Evolutionary conservation across 78 protist genomes (phyloP), one percentile per base, ranked within the genome.

Genomic region (Emiliania huxleyi): DNA sequence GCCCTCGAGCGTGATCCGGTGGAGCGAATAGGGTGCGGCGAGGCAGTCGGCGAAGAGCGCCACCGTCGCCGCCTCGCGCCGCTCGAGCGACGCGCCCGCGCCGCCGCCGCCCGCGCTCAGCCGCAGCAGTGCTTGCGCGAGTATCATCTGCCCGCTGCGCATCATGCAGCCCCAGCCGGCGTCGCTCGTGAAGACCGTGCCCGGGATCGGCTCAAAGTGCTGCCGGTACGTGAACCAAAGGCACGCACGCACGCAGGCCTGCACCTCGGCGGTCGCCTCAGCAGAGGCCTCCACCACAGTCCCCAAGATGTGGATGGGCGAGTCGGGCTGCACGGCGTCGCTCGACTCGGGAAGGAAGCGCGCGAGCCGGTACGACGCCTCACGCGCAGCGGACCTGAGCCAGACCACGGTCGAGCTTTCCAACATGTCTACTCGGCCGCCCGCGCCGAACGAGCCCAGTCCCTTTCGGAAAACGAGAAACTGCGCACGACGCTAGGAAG

Each of bases 151-250:
- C 33, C 87, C 91, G 33, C 48, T 40, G 25, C 94, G 94, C 87
- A 92, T 69, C 92, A 88, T 88, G 77, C 94, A 92, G 15, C 94
- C 94, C 94, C 94, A 92, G 23, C 94, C 94, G 11, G 73, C 92
- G 42, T 92, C 94, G 15, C 75, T 33, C 46, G 69, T 48, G 81
- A n/a, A 35, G 4, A 1, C 23, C 19, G 81, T 71, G 2, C 29
- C 42, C 44, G 81, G 42, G 79, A 73, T 49, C 46, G 52, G 90
- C 0, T 45, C 25, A 18, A 52, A n/a, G 0, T 11, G 1, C 42
- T 8, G 0, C 26, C 93, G 62, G 49, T 91, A 91, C 26, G 93
- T 48, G 26, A 91, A 49, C 93, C 93, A 91, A 0, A 75, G 23
- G 48, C 42, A 52, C 33, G 88, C 19, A 33, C 55, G 73, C 48